These are phyloP conservation scores for Eudorina sp. DNA, from an alignment of 139 green algal genomes.

Conservation along the genomic window DNA sequence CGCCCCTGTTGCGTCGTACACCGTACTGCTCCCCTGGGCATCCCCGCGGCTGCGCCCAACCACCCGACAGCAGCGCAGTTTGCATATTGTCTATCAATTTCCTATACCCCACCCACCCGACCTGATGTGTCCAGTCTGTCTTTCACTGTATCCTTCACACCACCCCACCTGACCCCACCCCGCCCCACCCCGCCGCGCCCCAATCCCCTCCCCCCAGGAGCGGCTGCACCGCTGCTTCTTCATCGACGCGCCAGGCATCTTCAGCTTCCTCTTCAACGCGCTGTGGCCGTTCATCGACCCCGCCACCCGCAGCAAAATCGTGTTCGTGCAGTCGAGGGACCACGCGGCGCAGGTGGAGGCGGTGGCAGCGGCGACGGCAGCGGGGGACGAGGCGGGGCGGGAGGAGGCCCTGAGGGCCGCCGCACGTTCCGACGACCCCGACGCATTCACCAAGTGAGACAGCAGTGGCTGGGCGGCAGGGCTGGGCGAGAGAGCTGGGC, in stretches of 20 bases:
- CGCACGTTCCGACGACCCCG: not conserved
- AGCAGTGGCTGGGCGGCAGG: not conserved
- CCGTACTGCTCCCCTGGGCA: no score
- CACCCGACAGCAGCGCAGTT: no score
- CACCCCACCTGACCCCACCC: not conserved
- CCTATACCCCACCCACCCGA: no score
- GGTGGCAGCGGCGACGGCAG: constrained; percentile 7
- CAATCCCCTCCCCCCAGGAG: constrained; percentile 36
- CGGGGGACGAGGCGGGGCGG: not conserved
- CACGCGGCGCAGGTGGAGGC: not conserved
- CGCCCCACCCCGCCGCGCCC: not conserved
- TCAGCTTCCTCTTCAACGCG: constrained; percentile 57
- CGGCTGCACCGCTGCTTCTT: constrained; percentile 62
- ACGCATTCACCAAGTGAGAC: constrained; percentile 33
- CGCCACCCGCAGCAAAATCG: constrained; percentile 36
- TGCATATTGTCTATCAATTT: no score
- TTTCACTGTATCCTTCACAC: no score
- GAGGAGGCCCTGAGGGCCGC: constrained; percentile 3
- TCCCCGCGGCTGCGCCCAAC: no score
- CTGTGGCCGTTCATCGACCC: constrained; percentile 49
- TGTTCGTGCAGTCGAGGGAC: constrained; percentile 35
- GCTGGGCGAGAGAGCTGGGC: not conserved
- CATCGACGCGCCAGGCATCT: constrained; percentile 65
- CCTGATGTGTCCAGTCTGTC: no score
- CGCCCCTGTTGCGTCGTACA: no score